Evolutionary conservation across 2,329 filamentous ascomycete species (phyloP), one percentile per base, ranked within the genome.

Genomic region (Zarea fungicola): DNA sequence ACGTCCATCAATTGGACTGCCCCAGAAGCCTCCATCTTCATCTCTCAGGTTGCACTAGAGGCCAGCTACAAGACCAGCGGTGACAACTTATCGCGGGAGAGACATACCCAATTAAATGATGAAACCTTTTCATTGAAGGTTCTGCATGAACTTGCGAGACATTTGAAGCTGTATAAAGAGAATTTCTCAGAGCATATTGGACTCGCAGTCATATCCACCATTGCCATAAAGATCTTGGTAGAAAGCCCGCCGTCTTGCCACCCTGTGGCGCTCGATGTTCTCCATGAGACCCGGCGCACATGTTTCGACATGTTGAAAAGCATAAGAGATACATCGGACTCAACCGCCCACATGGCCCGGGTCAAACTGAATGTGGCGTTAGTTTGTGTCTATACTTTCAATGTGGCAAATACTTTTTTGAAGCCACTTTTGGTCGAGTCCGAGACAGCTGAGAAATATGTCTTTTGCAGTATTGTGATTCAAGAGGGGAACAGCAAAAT

Each of bases 1-100:
- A 26, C 48, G 3, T 43, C 48, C 3, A 34, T 50, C 2, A 41
- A 50, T 11, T 50, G 48, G 48, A 25, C 14, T 9, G 40, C 48
- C 13, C 11, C n/a, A 0, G 48, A 50, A 16, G 28, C 48, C 0
- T 43, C 39, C 2, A 21, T 44, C 3, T 11, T 50, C 28, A 37
- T 50, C 1, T 19, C 26, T 3, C 19, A 44, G 9, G n/a, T 28
- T 3, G 22, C 6, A 1, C 7, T 48, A 0, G 1, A 22, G 16
- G 45, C 22, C 2, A 14, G 37, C 0, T 34, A n/a, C 41, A 16
- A 40, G 8, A 25, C 11, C 11, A 9, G n/a, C n/a, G n/a, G n/a
- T n/a, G 4, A 10, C 9, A n/a, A 8, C 9, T 9, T 6, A 3
- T 2, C 3, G 3, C n/a, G 21, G 21, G 19, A 28, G 5, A 10